phyloP scores from a whole-genome alignment of 768 basidiomycete species.

The Russula sp. region DNA sequence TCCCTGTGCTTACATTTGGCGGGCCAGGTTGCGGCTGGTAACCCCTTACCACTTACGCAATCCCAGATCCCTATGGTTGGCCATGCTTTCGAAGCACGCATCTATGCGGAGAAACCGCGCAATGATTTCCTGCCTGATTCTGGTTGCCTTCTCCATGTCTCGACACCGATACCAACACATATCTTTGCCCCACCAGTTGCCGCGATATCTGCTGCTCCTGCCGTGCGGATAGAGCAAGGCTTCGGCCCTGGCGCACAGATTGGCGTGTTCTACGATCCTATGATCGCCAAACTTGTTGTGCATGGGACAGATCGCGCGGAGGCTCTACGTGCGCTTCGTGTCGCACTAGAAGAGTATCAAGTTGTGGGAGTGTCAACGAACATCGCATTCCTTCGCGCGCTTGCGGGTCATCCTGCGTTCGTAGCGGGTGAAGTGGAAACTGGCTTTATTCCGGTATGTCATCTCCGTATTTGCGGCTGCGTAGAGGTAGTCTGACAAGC shows the following conservation, averaged over 20 bases:
- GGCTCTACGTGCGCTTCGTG: conserved; percentile 72
- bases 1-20: conserved; percentile 1
- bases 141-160: conserved; percentile 72
- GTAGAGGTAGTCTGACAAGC: neutral
- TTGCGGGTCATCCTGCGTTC: conserved; percentile 77
- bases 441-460: conserved; percentile 76
- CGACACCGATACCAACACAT: conserved; percentile 70
- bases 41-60: conserved; percentile 74
- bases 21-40: conserved; percentile 76
- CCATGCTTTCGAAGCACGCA: conserved; percentile 91
- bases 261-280: conserved; percentile 85
- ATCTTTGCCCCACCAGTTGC: conserved; percentile 48
- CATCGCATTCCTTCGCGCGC: conserved; percentile 74
- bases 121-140: conserved; percentile 93
- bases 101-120: conserved; percentile 92
- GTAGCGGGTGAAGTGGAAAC: conserved; percentile 80
- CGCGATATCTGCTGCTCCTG: conserved; percentile 38
- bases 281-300: conserved; percentile 90
- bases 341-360: conserved; percentile 81
- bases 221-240: conserved; percentile 86
- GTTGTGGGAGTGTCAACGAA: conserved; percentile 92
- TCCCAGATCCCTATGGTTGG: conserved; percentile 78
- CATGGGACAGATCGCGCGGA: conserved; percentile 81
- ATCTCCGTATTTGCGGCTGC: neutral
- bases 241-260: conserved; percentile 76